Percentiles rank a stretch among this genome's conserved stretches.
Conservation (phyloP, 1,139 yeast species). For the Magnusiomyces fungicola region DNA sequence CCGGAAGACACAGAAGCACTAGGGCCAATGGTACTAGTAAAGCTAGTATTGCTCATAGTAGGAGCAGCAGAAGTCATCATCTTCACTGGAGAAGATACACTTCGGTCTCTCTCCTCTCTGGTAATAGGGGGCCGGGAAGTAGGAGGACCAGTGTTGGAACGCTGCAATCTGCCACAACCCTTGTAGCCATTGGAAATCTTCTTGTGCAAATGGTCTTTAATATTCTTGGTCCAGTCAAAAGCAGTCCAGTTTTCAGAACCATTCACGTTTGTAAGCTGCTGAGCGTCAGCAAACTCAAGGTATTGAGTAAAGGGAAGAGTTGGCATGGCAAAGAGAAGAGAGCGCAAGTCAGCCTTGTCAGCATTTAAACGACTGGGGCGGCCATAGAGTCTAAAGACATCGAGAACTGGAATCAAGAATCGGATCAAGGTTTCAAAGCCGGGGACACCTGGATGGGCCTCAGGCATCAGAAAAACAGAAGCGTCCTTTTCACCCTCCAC, state of each 20-base stretch:
- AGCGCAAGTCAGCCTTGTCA: conserved; percentile 69
- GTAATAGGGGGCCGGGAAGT: neutral
- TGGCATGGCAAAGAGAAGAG: conserved; percentile 85
- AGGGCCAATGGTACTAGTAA: neutral
- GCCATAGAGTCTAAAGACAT: conserved; percentile 83
- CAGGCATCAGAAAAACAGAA: conserved; percentile 91
- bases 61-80: neutral
- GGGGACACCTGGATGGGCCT: conserved; percentile 84
- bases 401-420: conserved; percentile 76
- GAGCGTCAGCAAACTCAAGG: conserved; percentile 52
- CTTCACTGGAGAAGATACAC: neutral
- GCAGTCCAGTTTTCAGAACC: conserved; percentile 53
- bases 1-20: neutral
- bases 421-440: conserved; percentile 92
- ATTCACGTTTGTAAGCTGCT: conserved; percentile 35
- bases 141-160: conserved; percentile 2
- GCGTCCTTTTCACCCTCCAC: conserved; percentile 59
- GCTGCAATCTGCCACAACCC: conserved; percentile 2
- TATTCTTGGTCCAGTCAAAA: conserved; percentile 58
- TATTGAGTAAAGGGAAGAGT: conserved; percentile 84
- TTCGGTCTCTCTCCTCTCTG: neutral
- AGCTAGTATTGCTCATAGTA: neutral
- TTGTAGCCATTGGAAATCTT: conserved; percentile 2
- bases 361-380: conserved; percentile 86
- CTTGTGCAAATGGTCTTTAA: conserved; percentile 36